These are phyloP conservation scores for Cyanodermella asteris DNA, from an alignment of 2,329 filamentous ascomycete genomes.

Conservation along the genomic window DNA sequence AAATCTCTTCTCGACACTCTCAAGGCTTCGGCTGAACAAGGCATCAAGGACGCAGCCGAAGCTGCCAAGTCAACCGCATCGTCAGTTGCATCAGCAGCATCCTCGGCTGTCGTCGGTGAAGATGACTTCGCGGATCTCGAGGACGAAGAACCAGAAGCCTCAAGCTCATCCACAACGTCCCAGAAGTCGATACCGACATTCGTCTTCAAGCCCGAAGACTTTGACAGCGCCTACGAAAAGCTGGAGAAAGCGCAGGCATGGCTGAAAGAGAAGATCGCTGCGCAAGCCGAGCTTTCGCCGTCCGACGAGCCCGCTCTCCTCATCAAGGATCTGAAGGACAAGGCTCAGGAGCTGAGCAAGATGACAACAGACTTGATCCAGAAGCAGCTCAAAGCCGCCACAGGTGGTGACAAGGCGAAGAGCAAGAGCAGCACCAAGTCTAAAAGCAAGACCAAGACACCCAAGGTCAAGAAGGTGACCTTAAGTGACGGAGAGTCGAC, in stretches of 20 bases:
- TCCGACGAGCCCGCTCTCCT: constrained; percentile 57
- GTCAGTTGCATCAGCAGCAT: constrained; percentile 25
- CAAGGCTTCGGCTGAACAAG: constrained; percentile 46
- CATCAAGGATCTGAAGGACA: constrained; percentile 46
- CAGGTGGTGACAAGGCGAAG: no score
- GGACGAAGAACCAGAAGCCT: constrained; percentile 34
- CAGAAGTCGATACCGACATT: constrained; percentile 20
- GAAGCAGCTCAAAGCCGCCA: constrained; percentile 33
- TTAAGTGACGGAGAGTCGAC: no score
- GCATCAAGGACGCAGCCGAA: constrained; percentile 17
- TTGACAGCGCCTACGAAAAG: constrained; percentile 40
- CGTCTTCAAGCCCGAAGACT: constrained; percentile 51
- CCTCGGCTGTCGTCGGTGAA: constrained; percentile 16
- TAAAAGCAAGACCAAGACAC: constrained; percentile 19
- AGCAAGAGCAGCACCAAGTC: constrained; percentile 11
- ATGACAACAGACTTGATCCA: constrained; percentile 47
- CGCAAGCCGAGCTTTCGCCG: constrained; percentile 46
- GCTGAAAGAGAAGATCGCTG: constrained; percentile 48
- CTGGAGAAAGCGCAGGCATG: constrained; percentile 45
- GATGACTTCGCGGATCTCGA: constrained; percentile 54
- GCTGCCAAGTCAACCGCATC: constrained; percentile 18
- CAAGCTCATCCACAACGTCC: constrained; percentile 17
- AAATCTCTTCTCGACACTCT: constrained; percentile 48
- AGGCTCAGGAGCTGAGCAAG: constrained; percentile 50
- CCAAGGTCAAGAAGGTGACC: constrained; percentile 11